Conservation (phyloP, 495 filamentous ascomycete genomes). For the Penicillium canariense region DNA sequence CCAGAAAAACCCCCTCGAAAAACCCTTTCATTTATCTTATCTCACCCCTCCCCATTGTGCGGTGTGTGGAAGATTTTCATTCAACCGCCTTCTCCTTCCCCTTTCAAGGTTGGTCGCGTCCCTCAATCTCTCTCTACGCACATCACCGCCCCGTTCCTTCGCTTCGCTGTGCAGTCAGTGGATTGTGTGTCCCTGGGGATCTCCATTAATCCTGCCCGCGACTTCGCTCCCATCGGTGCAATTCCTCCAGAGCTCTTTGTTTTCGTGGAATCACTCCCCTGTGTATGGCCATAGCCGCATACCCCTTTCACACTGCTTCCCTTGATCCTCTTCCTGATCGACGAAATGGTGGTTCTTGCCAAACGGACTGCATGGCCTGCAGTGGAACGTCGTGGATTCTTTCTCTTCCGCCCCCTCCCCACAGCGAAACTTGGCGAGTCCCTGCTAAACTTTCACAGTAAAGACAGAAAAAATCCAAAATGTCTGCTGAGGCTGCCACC, state of each 20-base stretch:
- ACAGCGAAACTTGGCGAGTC: constrained; percentile 7
- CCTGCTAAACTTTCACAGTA: constrained; percentile 21
- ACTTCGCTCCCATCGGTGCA: constrained; percentile 7
- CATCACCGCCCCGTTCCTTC: background rate
- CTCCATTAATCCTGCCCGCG: background rate
- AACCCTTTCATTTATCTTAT: constrained; percentile 32
- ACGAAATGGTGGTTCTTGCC: background rate
- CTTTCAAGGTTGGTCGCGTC: constrained; percentile 26
- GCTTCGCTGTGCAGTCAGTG: background rate
- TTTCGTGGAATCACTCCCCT: constrained; percentile 9
- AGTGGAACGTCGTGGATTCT: constrained; percentile 13
- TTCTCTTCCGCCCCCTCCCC: constrained; percentile 3
- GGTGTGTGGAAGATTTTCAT: constrained; percentile 41
- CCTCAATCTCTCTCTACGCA: background rate
- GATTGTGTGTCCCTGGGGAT: background rate
- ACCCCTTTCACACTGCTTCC: constrained; percentile 7
- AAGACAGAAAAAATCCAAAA: constrained; percentile 32
- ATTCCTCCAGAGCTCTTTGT: constrained; percentile 19
- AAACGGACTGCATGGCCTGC: constrained; percentile 18
- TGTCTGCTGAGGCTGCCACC: constrained; percentile 49
- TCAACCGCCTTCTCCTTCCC: constrained; percentile 27
- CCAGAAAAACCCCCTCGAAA: constrained; percentile 30
- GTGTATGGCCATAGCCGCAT: constrained; percentile 9
- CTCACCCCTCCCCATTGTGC: constrained; percentile 37
- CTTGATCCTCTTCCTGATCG: background rate